Evolutionary conservation across 2,329 filamentous ascomycete species (phyloP), one percentile per base, ranked within the genome.

Genomic region (Trichoderma aggressivum): DNA sequence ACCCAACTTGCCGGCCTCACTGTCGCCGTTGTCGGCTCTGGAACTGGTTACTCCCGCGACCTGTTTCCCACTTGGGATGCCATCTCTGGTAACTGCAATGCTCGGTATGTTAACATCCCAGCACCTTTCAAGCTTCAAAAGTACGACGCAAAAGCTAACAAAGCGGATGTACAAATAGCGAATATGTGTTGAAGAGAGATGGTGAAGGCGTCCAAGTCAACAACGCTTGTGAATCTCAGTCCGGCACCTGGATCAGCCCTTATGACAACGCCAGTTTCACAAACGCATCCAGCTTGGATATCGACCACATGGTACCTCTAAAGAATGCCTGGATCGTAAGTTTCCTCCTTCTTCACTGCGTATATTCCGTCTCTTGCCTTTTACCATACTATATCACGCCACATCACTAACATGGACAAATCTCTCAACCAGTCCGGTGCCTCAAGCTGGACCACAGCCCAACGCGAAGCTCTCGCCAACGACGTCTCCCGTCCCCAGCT

Each of bases 251-350:
- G 93, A 81, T 79, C 53, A 90, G 88, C 43, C 91, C 91, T 0
- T 96, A 92, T 78, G 93, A 95, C 76, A 92, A 92, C 18, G 90
- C 83, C 0, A 89, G 85, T 1, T 94, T 91, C 90, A 91, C 88
- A 0, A 82, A 84, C 0, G 87, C 92, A 1, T 87, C 85, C 21
- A 91, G 94, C 75, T 80, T 96, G 1, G 92, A 95, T 75, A 95
- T 96, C 72, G 93, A 96, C 79, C 93, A 96, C 79, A 86, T 96
- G 81, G 92, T 97, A 3, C 92, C 93, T 1, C 80, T 97, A 72
- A 90, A 91, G 78, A 93, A 94, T 77, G 92, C 92, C 6, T 95
- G 92, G 92, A 89, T 91, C 73, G 88, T 90, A 75, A 76, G 84
- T 81, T 32, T 12, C 21, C 24, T 50, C n/a, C 6, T 55, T 34